phyloP scores from a whole-genome alignment of 2,329 filamentous ascomycete genomes.

The Tolypocladium tropicale region DNA sequence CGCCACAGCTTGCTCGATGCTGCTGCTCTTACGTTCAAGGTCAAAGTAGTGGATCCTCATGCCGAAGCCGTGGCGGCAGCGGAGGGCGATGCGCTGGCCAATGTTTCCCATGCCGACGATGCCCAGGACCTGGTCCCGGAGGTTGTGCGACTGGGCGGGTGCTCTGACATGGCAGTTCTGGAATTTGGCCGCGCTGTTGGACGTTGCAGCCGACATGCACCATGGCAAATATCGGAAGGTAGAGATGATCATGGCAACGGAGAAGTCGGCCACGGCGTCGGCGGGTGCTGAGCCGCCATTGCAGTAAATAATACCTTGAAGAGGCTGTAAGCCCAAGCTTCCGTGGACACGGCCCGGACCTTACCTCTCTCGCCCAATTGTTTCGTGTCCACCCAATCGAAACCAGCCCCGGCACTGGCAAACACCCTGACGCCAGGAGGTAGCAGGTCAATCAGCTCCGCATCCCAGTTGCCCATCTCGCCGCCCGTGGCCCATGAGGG shows the following conservation, averaged over 20 bases:
- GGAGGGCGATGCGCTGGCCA: constrained; percentile 49
- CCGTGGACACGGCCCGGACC: background rate
- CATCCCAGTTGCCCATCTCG: constrained; percentile 56
- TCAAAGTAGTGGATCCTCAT: constrained; percentile 60
- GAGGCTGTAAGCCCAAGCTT: background rate
- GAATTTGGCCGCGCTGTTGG: constrained; percentile 30
- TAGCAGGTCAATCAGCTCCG: constrained; percentile 45
- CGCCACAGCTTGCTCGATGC: constrained; percentile 27
- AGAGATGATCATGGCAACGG: constrained; percentile 57
- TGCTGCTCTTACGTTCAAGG: constrained; percentile 34
- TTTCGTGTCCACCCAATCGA: constrained; percentile 56
- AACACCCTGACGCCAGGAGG: constrained; percentile 49
- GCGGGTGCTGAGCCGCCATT: constrained; percentile 61
- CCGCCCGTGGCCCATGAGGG: constrained; percentile 55
- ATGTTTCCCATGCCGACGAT: constrained; percentile 62
- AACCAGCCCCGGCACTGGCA: constrained; percentile 54
- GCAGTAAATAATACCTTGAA: constrained; percentile 57
- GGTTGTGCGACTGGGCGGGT: constrained; percentile 52
- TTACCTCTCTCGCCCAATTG: constrained; percentile 49
- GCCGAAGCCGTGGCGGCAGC: constrained; percentile 42
- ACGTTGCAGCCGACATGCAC: constrained; percentile 46
- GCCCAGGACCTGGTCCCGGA: constrained; percentile 49
- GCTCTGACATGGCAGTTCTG: constrained; percentile 48
- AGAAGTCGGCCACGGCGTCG: constrained; percentile 64
- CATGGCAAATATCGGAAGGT: constrained; percentile 60